Percentiles rank a stretch among this genome's conserved stretches.
Conservation (phyloP, 176 grass and related monocot genomes). For the Eleusine coracana region DNA sequence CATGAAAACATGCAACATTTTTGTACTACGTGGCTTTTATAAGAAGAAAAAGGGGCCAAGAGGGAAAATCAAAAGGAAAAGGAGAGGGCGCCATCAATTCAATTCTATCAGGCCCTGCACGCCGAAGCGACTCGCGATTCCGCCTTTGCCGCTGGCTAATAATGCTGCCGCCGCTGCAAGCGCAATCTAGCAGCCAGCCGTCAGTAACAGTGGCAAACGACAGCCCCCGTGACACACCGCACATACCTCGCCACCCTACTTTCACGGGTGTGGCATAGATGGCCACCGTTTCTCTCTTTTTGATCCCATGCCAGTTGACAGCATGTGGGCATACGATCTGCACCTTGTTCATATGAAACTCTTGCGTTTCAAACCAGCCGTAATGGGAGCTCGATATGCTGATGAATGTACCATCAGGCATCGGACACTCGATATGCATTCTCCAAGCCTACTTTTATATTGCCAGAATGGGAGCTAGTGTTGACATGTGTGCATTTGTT, state of each 20-base stretch:
- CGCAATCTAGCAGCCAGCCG: not conserved
- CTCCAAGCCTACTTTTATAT: too few species aligned
- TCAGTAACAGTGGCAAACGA: constrained; percentile 17
- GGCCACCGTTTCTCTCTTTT: too few species aligned
- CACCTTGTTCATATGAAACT: not conserved
- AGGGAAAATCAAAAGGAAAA: not conserved
- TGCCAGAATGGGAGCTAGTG: too few species aligned
- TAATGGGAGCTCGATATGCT: too few species aligned
- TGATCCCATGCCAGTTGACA: too few species aligned
- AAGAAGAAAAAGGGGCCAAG: not conserved
- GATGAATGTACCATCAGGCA: too few species aligned
- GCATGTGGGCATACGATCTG: not conserved
- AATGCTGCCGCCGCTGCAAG: constrained; percentile 13
- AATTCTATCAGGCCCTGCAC: not conserved
- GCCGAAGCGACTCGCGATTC: not conserved
- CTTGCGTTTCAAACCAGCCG: too few species aligned
- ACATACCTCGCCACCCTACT: not conserved
- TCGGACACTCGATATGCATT: too few species aligned
- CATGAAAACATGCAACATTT: not conserved
- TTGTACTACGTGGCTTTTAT: not conserved
- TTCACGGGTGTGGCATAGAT: not conserved
- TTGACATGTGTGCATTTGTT: too few species aligned
- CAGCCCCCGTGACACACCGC: not conserved
- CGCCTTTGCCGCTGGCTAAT: constrained; percentile 2
- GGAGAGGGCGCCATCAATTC: not conserved